Base-by-base conservation (phyloP, 2,329 filamentous ascomycete species). In the Colletotrichum sp. region DNA sequence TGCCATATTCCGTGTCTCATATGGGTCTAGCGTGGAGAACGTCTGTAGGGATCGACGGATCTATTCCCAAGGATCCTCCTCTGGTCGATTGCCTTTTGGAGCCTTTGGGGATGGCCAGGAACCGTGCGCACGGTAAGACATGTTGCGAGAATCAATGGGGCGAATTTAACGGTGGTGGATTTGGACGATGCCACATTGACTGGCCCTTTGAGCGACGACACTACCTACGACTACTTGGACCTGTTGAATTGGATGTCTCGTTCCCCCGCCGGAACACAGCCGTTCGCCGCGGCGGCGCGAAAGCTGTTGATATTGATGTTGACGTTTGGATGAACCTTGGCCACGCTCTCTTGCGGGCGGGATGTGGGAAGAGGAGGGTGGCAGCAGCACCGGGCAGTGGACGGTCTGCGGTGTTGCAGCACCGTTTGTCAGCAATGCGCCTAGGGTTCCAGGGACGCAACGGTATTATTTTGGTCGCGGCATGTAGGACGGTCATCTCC, bases 361-460 rank as follows among this genome's bases (percentile, higher is more conserved):
- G 22, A 69, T 55, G 59, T 27, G 68, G 36, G 28, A 71, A 5
- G 13, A 66, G 61, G 34, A 28, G n/a, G 81, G 72, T 78, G 79
- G 59, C 78, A 83, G 55, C 82, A 81, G 74, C 80, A 82, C 15
- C 75, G 69, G 44, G 39, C 80, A 81, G 30, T 68, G 34, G 55
- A 65, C 36, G 57, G 27, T 63, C 16, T 34, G 36, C 68, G 57
- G 36, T 63, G 27, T 55, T 60, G 66, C 68, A 70, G 67, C 67
- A 30, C 67, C 48, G 34, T 34, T 22, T 19, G 44, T 34, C 28
- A 68, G 34, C 8, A 39, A 64, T 64, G 61, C 61, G 61, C 30
- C n/a, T 39, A 39, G 61, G n/a, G 22, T 27, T 64, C 36, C 22
- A 22, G 57, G 13, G n/a, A 55, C 39, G 60, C 60, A 39, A 36